phyloP scores from a whole-genome alignment of 495 filamentous ascomycete genomes.

The Trichoderma gamsii region DNA sequence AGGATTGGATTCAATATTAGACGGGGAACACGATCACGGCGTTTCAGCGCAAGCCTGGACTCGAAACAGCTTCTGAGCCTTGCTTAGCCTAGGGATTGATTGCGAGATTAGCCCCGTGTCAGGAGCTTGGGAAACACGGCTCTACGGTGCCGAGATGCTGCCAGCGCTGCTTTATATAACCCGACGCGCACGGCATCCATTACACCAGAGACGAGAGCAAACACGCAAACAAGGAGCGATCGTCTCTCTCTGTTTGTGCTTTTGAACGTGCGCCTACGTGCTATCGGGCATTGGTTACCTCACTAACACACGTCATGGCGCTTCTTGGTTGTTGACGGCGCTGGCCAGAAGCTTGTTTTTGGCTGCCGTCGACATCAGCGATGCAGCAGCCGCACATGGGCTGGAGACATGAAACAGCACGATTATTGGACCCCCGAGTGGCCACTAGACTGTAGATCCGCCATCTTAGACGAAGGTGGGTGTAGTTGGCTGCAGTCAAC shows the following conservation, averaged over 20 bases:
- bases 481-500: not conserved
- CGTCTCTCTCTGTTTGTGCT: not conserved
- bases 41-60: slow-evolving; percentile 5
- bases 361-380: not conserved
- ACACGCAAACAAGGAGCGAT: not conserved
- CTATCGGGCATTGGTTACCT: not conserved
- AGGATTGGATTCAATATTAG: not conserved
- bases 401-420: not conserved
- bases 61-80: not conserved
- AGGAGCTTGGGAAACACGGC: not conserved
- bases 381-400: not conserved
- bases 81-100: not conserved
- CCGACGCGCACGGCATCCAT: not conserved
- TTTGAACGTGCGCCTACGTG: not conserved
- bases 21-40: not conserved
- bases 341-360: slow-evolving; percentile 8
- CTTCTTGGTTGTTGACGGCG: not conserved
- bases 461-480: not conserved
- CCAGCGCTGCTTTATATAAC: not conserved
- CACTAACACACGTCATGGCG: not conserved
- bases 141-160: not conserved
- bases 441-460: slow-evolving; percentile 9
- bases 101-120: not conserved
- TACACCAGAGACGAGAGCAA: not conserved
- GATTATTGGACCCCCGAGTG: not conserved